These are phyloP conservation scores for Suillus discolor DNA, from an alignment of 768 basidiomycete genomes.

Conservation along the genomic window DNA sequence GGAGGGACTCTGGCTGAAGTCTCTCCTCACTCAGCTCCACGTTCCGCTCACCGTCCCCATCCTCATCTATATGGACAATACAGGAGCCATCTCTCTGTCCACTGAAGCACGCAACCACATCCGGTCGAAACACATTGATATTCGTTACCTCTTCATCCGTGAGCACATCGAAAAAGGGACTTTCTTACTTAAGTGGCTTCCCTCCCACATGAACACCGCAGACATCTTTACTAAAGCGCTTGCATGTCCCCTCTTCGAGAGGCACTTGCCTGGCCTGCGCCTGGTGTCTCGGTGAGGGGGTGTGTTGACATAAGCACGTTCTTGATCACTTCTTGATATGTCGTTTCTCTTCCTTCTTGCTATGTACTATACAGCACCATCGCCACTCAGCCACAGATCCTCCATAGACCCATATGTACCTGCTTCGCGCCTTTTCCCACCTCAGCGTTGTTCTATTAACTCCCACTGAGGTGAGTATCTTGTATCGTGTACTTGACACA, in stretches of 20 bases:
- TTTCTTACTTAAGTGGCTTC: neutral
- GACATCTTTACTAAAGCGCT: neutral
- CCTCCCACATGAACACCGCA: neutral
- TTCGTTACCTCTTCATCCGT: neutral
- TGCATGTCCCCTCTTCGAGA: neutral
- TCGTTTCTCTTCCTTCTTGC: too few species aligned
- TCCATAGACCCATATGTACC: too few species aligned
- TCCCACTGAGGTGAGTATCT: too few species aligned
- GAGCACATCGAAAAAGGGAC: neutral
- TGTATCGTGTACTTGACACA: too few species aligned
- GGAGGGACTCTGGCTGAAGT: slow-evolving; percentile 1
- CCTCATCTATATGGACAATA: neutral
- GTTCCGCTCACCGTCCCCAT: neutral
- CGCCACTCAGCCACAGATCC: too few species aligned
- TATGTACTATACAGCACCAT: too few species aligned
- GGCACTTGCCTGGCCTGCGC: too few species aligned
- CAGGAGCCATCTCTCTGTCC: neutral
- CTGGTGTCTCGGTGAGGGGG: too few species aligned
- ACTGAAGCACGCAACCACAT: neutral
- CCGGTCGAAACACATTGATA: neutral
- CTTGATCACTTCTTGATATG: too few species aligned
- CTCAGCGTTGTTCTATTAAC: too few species aligned
- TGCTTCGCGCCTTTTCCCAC: too few species aligned
- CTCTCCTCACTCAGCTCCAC: neutral
- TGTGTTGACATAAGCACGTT: too few species aligned